These are phyloP conservation scores for Sporobolomyces roseus DNA, from an alignment of 768 basidiomycete genomes.

Conservation along the genomic window DNA sequence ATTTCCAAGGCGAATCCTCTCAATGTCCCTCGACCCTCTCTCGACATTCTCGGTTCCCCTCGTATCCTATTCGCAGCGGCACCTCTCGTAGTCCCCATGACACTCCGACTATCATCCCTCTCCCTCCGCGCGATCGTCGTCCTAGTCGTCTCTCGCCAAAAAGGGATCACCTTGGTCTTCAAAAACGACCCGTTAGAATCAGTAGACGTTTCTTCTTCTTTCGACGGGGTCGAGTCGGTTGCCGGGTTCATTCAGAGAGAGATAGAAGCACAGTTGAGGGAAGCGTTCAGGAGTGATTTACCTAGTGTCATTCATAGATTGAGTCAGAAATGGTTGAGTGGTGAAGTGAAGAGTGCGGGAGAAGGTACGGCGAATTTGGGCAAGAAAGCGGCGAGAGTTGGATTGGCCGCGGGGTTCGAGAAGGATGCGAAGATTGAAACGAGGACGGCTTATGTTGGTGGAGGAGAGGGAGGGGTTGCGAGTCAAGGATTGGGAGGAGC, in stretches of 20 bases:
- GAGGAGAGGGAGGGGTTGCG: not conserved
- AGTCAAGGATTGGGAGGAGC: not conserved
- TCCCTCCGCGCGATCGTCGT: slow-evolving; percentile 92
- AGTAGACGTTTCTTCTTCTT: slow-evolving; percentile 95
- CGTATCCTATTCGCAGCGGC: slow-evolving; percentile 93
- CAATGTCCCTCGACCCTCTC: slow-evolving; percentile 85
- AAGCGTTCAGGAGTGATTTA: slow-evolving; percentile 96
- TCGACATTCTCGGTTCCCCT: slow-evolving; percentile 74
- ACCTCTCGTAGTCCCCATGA: slow-evolving; percentile 96
- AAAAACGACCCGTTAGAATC: slow-evolving; percentile 98
- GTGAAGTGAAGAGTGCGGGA: slow-evolving; percentile 38
- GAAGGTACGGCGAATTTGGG: slow-evolving; percentile 5
- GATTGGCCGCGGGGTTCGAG: slow-evolving; percentile 26
- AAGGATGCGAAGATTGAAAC: slow-evolving; percentile 40
- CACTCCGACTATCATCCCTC: slow-evolving; percentile 91
- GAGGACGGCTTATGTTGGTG: slow-evolving; percentile 31
- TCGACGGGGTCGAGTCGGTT: slow-evolving; percentile 95
- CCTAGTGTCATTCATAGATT: slow-evolving; percentile 95
- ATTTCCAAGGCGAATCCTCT: slow-evolving; percentile 80
- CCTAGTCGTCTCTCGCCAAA: slow-evolving; percentile 92
- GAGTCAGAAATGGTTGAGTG: slow-evolving; percentile 83
- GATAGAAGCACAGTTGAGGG: slow-evolving; percentile 91
- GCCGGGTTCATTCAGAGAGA: slow-evolving; percentile 96
- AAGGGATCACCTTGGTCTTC: slow-evolving; percentile 98
- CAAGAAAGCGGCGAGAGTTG: not conserved